Evolutionary conservation across 257 asterid species (phyloP), one percentile per base, ranked within the genome.

Genomic region (Cordia subcordata): DNA sequence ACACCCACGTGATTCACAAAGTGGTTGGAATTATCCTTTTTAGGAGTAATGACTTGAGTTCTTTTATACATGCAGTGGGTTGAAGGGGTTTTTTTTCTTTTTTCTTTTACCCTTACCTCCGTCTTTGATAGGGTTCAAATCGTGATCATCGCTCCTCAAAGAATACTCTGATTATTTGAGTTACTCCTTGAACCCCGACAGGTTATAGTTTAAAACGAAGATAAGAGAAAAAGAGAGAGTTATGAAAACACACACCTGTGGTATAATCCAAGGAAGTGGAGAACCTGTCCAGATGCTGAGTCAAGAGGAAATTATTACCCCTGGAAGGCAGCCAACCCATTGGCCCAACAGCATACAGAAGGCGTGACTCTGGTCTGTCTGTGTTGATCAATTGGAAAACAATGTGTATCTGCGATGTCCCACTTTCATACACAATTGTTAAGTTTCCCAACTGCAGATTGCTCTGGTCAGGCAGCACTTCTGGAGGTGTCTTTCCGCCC

Each of bases 331-430:
- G 95, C 21, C 81, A 33, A 8, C 58, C 72, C 9, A 81, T 76
- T 0, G 65, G 90, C 4, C 99, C 97, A 1, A 85, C 72, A 27
- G 95, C 71, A 72, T 86, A 93, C 22, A 93, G 46, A 50, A 93
- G 72, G n/a, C 60, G 75, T 11, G 70, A 44, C 42, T 35, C 37
- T 33, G 97, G 99, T 20, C 5, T 62, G 6, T 39, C 73, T 40
- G 63, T 64, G 32, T 42, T 56, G 58, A 35, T 60, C 68, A 89
- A 20, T 66, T 80, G 96, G 64, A 89, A 93, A 4, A 77, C 80
- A 63, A 93, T 63, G 61, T 78, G 80, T 45, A 93, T 68, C 13
- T 64, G 76, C 37, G 75, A 62, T 3, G 83, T 65, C n/a, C 60
- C 71, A n/a, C n/a, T n/a, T n/a, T n/a, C n/a, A n/a, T 11, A 68